phyloP scores from a whole-genome alignment of 2,329 filamentous ascomycete genomes.

The Cordyceps fumosorosea region DNA sequence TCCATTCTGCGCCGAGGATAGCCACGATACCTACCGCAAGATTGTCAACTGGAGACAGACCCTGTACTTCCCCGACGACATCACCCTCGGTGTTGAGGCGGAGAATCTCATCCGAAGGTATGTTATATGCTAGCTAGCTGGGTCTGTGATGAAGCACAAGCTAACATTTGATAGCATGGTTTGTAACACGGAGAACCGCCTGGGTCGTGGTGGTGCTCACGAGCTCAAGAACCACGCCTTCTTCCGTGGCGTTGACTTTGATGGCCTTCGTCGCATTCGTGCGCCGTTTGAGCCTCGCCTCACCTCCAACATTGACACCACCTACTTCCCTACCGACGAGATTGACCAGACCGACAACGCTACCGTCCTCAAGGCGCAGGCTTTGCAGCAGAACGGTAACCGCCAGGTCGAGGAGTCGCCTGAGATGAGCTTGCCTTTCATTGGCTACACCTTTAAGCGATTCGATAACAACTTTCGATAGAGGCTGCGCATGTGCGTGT shows the following conservation, averaged over 20 bases:
- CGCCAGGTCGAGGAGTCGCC: conserved; percentile 66
- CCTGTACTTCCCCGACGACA: conserved; percentile 93
- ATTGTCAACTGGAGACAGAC: conserved; percentile 98
- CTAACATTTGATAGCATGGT: conserved; percentile 60
- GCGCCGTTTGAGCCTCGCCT: conserved; percentile 94
- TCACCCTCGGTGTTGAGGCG: conserved; percentile 79
- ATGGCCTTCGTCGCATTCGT: conserved; percentile 83
- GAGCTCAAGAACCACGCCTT: conserved; percentile 94
- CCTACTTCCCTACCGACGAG: conserved; percentile 98
- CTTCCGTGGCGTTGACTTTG: conserved; percentile 95
- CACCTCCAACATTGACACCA: conserved; percentile 88
- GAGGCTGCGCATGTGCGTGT: conserved; percentile 16
- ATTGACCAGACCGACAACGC: conserved; percentile 95
- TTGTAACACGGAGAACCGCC: conserved; percentile 86
- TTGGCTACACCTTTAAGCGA: conserved; percentile 73
- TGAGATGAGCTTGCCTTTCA: conserved; percentile 85
- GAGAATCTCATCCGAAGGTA: conserved; percentile 90
- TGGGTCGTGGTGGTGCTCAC: conserved; percentile 77
- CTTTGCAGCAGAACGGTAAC: conserved; percentile 58
- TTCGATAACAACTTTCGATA: conserved; percentile 69
- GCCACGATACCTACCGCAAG: conserved; percentile 96
- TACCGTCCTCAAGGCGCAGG: conserved; percentile 77
- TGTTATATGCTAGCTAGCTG: conserved; percentile 23
- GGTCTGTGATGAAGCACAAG: background rate
- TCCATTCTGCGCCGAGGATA: conserved; percentile 96